Percentiles rank a stretch among this genome's conserved stretches.
Conservation (phyloP, 2,329 filamentous ascomycete species). For the Cladosporium cucumerinum region DNA sequence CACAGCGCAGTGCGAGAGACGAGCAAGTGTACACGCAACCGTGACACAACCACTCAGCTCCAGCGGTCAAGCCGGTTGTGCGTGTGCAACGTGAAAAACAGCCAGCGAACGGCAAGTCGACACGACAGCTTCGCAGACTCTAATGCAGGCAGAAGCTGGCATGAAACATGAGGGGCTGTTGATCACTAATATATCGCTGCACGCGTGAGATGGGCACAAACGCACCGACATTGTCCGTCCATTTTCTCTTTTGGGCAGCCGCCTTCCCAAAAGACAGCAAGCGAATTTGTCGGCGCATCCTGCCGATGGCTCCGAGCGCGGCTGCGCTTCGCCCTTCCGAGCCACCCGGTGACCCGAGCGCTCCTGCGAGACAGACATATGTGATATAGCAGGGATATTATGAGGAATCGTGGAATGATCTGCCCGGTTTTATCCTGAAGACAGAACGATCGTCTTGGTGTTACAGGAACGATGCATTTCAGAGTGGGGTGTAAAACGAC, state of each 20-base stretch:
- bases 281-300: background rate
- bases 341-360: background rate
- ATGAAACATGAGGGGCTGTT: constrained; percentile 1
- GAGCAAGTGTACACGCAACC: background rate
- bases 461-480: background rate
- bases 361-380: background rate
- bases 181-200: background rate
- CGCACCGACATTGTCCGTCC: background rate
- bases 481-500: background rate
- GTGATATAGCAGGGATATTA: background rate
- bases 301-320: constrained; percentile 1
- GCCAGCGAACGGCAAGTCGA: constrained; percentile 15
- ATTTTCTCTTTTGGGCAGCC: constrained; percentile 1
- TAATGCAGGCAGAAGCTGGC: background rate
- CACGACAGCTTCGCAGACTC: constrained; percentile 5
- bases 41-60: background rate
- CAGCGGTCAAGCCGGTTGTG: constrained; percentile 3
- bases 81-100: background rate
- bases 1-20: background rate
- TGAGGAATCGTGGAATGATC: background rate
- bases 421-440: background rate
- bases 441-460: background rate
- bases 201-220: background rate
- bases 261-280: background rate
- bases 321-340: background rate